Evolutionary conservation across 768 basidiomycete species (phyloP), one percentile per base, ranked within the genome.

Genomic region (Pleurotus eryngii): DNA sequence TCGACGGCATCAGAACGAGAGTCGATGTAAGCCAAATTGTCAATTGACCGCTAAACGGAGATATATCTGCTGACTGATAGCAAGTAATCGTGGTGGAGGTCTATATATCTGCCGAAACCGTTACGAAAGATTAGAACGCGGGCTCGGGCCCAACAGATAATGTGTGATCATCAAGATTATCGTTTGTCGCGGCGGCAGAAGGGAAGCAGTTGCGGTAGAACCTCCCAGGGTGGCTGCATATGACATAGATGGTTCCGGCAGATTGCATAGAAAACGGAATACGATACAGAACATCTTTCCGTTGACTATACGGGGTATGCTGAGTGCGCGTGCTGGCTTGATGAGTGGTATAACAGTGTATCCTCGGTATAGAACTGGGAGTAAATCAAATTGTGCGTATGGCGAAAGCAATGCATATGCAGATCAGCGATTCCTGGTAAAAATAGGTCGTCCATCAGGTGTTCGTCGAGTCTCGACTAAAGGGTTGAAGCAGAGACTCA

Each of bases 401-500:
- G 57, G 77, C 79, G 57, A 81, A 70, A 27, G 79, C 77, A 66
- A 79, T 77, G 70, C 78, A 81, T 67, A 76, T 72, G 72, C 77
- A 79, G 55, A 79, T 77, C 61, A 81, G 63, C 46, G 76, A 87
- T 67, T 91, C 90, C 91, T 93, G 70, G 51, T 43, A 60, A 57
- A 56, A 45, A 18, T 42, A 35, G 11, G 11, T 4, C 30, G 11
- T 35, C 30, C 30, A 35, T 35, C 8, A 35, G 30, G 30, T 26
- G 24, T 35, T 11, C 30, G 9, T 35, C 30, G 30, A 35, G 9
- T 35, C 9, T 8, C 30, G 30, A 35, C 30, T 35, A 35, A 35
- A 35, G 9, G 8, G 30, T 35, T 35, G 30, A 35, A 35, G 30
- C 30, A 35, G 30, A 35, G 30, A 11, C 30, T 35, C 30, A 92